Base-by-base conservation (phyloP, 1,284 basidiomycete species). In the Rhodotorula sp. region DNA sequence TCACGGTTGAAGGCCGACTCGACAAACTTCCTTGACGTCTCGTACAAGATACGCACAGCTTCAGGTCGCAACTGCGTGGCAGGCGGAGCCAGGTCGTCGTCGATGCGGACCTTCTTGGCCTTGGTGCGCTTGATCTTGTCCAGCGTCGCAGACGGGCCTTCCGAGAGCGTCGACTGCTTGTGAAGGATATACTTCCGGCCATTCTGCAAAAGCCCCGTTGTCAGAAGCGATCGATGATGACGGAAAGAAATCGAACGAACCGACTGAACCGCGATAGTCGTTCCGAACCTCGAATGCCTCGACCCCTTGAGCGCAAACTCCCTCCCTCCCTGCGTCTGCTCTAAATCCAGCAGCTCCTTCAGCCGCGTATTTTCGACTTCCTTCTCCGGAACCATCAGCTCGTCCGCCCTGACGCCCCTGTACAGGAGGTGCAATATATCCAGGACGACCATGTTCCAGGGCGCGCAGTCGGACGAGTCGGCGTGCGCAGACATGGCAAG, bases 271-370 rank as follows among this genome's bases (percentile, higher is more conserved):
- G 88, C 82, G 71, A 96, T 88, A 4, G 93, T 95, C 0, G 94
- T 96, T 0, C 94, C 94, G 80, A 97, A 97, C 50, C 94, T 87
- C 31, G 92, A 92, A 80, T 97, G 94, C 37, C 94, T 86, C 24
- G 91, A 89, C n/a, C 87, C 65, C 24, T 69, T 69, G 24, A 72
- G 46, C 2, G 61, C 68, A 30, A 64, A 60, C 24, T 54, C 34
- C 28, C 59, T 37, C 16, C 44, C 34, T 37, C 61, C 55, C 34
- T 65, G 31, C 28, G 48, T 58, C 0, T 62, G 62, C 55, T 75
- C 73, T 11, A 67, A 28, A 34, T 75, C 71, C 8, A 96, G 85
- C 60, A 94, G 85, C 26, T 74, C 69, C 30, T 54, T 62, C 37
- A 73, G 65, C 48, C 65, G 59, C 51, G 64, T 74, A 54, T 64